Conservation (phyloP, 1,284 basidiomycete species). For the Ceratobasidium sp. region DNA sequence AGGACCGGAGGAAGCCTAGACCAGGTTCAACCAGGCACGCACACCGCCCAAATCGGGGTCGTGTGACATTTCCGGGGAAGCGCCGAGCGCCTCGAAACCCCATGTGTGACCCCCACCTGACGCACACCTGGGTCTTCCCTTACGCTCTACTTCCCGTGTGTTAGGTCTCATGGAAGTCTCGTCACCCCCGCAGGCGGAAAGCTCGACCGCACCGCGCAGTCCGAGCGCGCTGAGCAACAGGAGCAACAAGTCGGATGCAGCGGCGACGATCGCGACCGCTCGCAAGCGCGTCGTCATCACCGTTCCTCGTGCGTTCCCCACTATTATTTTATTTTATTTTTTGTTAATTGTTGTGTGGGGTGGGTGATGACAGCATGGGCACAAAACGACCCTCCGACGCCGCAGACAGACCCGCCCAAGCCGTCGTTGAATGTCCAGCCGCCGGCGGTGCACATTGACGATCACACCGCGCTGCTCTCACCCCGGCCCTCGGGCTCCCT, state of each 20-base stretch:
- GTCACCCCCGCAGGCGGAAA: conserved; percentile 21
- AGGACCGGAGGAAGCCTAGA: background rate
- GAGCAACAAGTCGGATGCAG: conserved; percentile 52
- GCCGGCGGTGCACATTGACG: conserved; percentile 24
- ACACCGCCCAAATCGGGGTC: background rate
- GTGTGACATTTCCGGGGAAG: background rate
- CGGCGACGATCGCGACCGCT: conserved; percentile 59
- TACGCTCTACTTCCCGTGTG: too few species aligned
- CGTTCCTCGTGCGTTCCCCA: conserved; percentile 70
- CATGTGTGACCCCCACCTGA: background rate
- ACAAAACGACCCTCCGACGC: conserved; percentile 81
- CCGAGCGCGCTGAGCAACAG: conserved; percentile 54
- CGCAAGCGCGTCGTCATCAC: conserved; percentile 70
- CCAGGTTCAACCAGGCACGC: background rate
- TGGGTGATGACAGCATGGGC: conserved; percentile 73
- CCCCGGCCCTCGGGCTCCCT: conserved; percentile 46
- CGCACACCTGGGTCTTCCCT: background rate
- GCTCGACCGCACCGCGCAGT: conserved; percentile 18
- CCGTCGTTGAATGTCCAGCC: conserved; percentile 35
- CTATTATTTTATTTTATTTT: conserved; percentile 15
- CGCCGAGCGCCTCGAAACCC: background rate
- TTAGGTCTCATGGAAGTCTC: conserved; percentile 29
- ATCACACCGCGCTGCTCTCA: conserved; percentile 39
- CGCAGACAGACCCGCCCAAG: conserved; percentile 61
- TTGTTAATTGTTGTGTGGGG: conserved; percentile 12